phyloP scores from a whole-genome alignment of 768 basidiomycete genomes.

The Kwoniella mangroviensis region DNA sequence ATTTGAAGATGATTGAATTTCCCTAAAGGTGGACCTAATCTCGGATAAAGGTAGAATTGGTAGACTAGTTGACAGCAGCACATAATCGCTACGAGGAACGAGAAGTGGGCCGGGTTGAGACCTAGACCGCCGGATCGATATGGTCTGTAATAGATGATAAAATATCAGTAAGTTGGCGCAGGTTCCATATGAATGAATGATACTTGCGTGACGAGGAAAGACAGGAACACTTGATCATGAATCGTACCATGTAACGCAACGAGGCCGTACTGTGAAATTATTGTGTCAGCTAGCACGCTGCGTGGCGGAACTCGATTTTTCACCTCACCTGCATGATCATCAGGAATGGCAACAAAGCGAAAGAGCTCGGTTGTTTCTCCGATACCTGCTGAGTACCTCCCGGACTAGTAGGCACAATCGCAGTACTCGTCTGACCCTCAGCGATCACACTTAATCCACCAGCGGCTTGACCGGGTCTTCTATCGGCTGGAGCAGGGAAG shows the following conservation, averaged over 20 bases:
- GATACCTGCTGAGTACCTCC: conserved; percentile 38
- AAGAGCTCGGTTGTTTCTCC: conserved; percentile 66
- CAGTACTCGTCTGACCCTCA: conserved; percentile 29
- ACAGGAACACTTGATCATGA: conserved; percentile 88
- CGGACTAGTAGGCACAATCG: conserved; percentile 9
- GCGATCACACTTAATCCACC: conserved; percentile 50
- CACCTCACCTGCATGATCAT: conserved; percentile 74
- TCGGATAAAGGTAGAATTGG: conserved; percentile 62
- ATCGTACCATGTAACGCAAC: conserved; percentile 81
- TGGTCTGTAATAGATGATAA: conserved; percentile 62
- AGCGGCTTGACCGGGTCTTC: conserved; percentile 8
- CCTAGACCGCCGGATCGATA: conserved; percentile 87
- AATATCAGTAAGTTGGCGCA: neutral
- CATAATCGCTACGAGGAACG: conserved; percentile 84
- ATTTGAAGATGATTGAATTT: conserved; percentile 58
- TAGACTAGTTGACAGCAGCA: conserved; percentile 91
- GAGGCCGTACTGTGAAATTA: conserved; percentile 67
- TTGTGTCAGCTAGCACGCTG: conserved; percentile 23
- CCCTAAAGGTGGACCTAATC: conserved; percentile 58
- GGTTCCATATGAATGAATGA: neutral
- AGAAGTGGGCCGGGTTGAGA: conserved; percentile 87
- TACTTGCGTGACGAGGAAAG: conserved; percentile 84
- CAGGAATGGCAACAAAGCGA: conserved; percentile 75
- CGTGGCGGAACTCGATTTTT: neutral
- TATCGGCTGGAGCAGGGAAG: conserved; percentile 34